Evolutionary conservation across 2,329 filamentous ascomycete species (phyloP).

Genomic region (Magnaporthiopsis rhizophila): DNA sequence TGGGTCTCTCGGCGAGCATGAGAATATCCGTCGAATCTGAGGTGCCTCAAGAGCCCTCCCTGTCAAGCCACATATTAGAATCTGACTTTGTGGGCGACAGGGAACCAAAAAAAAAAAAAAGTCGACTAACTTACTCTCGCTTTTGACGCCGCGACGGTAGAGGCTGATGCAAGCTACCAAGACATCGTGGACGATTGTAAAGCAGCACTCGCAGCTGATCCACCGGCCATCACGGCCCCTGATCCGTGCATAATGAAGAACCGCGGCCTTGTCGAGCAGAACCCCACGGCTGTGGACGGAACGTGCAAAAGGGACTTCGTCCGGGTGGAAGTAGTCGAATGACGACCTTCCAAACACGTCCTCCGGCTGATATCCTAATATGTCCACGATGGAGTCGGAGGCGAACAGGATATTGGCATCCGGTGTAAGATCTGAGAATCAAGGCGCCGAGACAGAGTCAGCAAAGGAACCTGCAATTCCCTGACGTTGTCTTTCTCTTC

Average conservation of each 20-base stretch:
- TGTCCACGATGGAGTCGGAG: slow-evolving; percentile 75
- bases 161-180: slow-evolving; percentile 78
- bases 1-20: slow-evolving; percentile 72
- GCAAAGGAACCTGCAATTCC: not conserved
- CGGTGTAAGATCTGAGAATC: slow-evolving; percentile 55
- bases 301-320: slow-evolving; percentile 69
- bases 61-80: slow-evolving; percentile 26
- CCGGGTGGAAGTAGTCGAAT: slow-evolving; percentile 81
- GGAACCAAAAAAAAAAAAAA: not conserved
- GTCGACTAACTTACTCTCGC: slow-evolving; percentile 56
- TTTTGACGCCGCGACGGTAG: slow-evolving; percentile 60
- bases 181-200: slow-evolving; percentile 82
- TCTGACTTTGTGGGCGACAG: not conserved
- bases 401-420: slow-evolving; percentile 77
- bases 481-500: not conserved
- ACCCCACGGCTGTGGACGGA: slow-evolving; percentile 66
- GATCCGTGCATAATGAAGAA: slow-evolving; percentile 71
- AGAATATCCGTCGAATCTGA: slow-evolving; percentile 69
- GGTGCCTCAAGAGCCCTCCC: slow-evolving; percentile 72
- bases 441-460: not conserved
- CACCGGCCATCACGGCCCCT: slow-evolving; percentile 60
- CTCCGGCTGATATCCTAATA: slow-evolving; percentile 69
- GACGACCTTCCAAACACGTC: slow-evolving; percentile 70
- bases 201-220: slow-evolving; percentile 80
- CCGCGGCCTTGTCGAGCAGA: slow-evolving; percentile 74